A percentile compares a stretch with the other conserved stretches of the same genome.
phyloP scores from a whole-genome alignment of 495 filamentous ascomycete species.

The Aspergillus mulundensis region DNA sequence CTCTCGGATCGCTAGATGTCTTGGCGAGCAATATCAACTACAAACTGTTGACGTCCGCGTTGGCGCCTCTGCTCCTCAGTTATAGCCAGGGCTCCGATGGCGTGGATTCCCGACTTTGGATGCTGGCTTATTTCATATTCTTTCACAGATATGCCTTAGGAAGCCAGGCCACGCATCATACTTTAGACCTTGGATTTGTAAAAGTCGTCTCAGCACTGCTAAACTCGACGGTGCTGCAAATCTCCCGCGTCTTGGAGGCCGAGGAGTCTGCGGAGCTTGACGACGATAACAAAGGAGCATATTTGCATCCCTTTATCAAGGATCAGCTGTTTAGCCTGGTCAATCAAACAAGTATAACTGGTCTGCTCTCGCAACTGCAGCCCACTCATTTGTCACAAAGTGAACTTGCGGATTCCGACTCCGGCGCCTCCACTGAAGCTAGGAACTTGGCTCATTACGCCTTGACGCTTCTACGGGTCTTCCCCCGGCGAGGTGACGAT shows the following conservation, averaged over 20 bases:
- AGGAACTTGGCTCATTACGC: conserved; percentile 80
- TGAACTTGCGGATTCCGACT: conserved; percentile 21
- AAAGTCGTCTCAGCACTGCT: conserved; percentile 61
- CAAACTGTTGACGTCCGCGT: conserved; percentile 47
- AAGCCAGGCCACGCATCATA: conserved; percentile 33
- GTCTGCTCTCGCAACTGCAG: conserved; percentile 48
- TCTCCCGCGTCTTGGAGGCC: conserved; percentile 52
- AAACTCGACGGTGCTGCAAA: conserved; percentile 55
- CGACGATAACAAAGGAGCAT: conserved; percentile 26
- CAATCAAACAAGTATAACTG: conserved; percentile 60
- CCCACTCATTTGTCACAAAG: conserved; percentile 27
- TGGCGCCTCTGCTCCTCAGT: conserved; percentile 29
- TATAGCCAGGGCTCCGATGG: conserved; percentile 23
- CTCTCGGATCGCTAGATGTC: conserved; percentile 40
- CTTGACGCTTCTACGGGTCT: conserved; percentile 78
- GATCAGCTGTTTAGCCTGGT: conserved; percentile 60
- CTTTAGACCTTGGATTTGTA: conserved; percentile 57
- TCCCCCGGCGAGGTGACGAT: conserved; percentile 78
- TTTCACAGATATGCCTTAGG: conserved; percentile 56
- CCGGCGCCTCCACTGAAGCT: conserved; percentile 52
- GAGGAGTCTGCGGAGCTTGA: conserved; percentile 40
- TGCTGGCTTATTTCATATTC: conserved; percentile 77
- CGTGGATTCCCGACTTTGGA: conserved; percentile 56
- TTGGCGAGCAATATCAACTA: conserved; percentile 51
- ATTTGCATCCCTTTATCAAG: conserved; percentile 54